Base-by-base conservation (phyloP, 2,329 filamentous ascomycete genomes). In the Chaetomium sp. region DNA sequence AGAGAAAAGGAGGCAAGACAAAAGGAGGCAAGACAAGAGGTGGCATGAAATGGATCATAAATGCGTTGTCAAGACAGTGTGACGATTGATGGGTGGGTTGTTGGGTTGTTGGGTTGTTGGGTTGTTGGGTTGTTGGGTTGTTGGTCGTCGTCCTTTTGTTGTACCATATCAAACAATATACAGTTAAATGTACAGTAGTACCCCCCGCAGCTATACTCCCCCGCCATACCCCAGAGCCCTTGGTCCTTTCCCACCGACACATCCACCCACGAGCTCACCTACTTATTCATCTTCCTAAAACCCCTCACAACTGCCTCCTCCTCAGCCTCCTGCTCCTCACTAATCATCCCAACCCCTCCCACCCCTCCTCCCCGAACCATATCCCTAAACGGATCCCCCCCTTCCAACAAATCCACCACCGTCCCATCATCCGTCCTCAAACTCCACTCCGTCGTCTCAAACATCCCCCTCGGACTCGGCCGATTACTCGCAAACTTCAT, bases 381-480 rank as follows among this genome's bases (percentile, higher is more conserved):
- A 12, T 71, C 77, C 64, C 70, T 72, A 68, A 94, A 91, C 43
- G 89, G 88, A 76, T 94, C 78, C 57, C 73, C 76, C 4, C 79
- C 82, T 63, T 88, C 84, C 60, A 96, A 77, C 69, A 99, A 72
- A 67, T 95, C 86, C 62, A 96, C 72, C 68, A 72, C 76, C 44
- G 61, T 63, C 42, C 80, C 79, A 62, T 86, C 82, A 51, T 76
- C 76, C 59, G 82, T 84, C 69, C 86, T 83, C 65, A 99, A 74
- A 68, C 86, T 94, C 91, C 92, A 99, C 76, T 91, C 88, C 55
- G 86, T 81, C 38, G 94, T 99, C 74, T 90, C 85, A 71, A 96
- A 97, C 76, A 81, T 72, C 40, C 76, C 77, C 64, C 81, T 80
- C 55, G 76, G 63, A 6, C 72, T 73, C 63, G 80, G 84, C 67